These are phyloP conservation scores for Gaertneriomyces semiglobifer DNA, from an alignment of 192 early-diverging fungal species.

Conservation along the genomic window DNA sequence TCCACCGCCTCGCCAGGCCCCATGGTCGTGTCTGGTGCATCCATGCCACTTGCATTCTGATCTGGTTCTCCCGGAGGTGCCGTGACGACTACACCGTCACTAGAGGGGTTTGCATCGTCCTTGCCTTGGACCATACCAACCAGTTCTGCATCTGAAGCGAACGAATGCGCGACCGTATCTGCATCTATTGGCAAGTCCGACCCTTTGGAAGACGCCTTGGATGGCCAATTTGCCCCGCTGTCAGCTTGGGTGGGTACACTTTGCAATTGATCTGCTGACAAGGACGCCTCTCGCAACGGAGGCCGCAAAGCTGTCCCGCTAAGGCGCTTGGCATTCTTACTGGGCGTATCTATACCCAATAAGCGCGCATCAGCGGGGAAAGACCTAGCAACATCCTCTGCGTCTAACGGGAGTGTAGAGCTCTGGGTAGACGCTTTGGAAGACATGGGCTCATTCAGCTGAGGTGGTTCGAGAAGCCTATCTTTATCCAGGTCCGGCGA, in stretches of 20 bases:
- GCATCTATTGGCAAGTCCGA: conserved; percentile 28
- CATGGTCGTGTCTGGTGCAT: no score
- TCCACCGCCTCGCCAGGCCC: no score
- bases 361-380: conserved; percentile 21
- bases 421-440: conserved; percentile 15
- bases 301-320: no score
- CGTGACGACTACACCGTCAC: conserved; percentile 23
- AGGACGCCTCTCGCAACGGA: no score
- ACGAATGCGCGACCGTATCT: conserved; percentile 18
- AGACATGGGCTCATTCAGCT: conserved; percentile 7
- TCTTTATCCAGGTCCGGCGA: conserved; percentile 17
- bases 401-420: conserved; percentile 23
- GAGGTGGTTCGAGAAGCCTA: not conserved
- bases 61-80: not conserved
- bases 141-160: conserved; percentile 21
- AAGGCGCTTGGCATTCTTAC: not conserved
- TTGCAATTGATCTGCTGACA: no score
- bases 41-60: not conserved
- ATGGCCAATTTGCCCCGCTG: no score
- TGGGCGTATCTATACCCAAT: conserved; percentile 20
- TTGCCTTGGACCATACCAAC: conserved; percentile 24
- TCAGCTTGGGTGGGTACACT: no score
- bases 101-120: conserved; percentile 5
- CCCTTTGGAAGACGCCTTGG: not conserved
- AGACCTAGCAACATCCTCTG: conserved; percentile 21